Evolutionary conservation across 2,329 filamentous ascomycete species (phyloP), one percentile per base, ranked within the genome.

Genomic region (Aspergillus sp.): DNA sequence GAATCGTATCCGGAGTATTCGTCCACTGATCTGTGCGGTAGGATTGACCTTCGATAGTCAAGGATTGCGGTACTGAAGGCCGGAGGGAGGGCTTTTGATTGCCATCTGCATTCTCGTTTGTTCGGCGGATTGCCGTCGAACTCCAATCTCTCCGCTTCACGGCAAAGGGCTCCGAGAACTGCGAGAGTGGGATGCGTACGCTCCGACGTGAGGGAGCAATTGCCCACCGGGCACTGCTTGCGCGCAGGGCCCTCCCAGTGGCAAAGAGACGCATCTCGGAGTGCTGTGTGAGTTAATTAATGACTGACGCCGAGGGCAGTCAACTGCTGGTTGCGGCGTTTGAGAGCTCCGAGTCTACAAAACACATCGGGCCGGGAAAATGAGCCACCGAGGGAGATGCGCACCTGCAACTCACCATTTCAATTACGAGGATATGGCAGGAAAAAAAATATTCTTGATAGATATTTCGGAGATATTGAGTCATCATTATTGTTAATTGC

Each of bases 21-120:
- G 90, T 95, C 90, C 92, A 97, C 55, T 84, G 77, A 73, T 98
- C 92, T 17, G 85, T 88, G 17, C 79, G 72, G 75, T 92, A 92
- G 9, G 77, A 78, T 63, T 82, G 83, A 65, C 85, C 88, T 67
- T 88, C 85, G 64, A 95, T 84, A 10, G 79, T 81, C 63, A 90
- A 76, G 21, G 72, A 70, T 32, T 72, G 68, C 10, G 55, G 57
- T 5, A 41, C 47, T 12, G 60, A 56, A 30, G 56, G n/a, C 2
- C 36, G 32, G 13, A 32, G 30, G 19, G 21, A 28, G n/a, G 63
- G 12, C 17, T 64, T 19, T 50, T 61, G 39, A 52, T 61, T 55
- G 50, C 39, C 47, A 52, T 59, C 23, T 52, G 56, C 25, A 32
- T 43, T 62, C n/a, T 68, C 66, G 45, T 67, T 60, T 19, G 63